These are phyloP conservation scores for Kodamaea suecica DNA, from an alignment of 1,139 yeast species.

Conservation along the genomic window DNA sequence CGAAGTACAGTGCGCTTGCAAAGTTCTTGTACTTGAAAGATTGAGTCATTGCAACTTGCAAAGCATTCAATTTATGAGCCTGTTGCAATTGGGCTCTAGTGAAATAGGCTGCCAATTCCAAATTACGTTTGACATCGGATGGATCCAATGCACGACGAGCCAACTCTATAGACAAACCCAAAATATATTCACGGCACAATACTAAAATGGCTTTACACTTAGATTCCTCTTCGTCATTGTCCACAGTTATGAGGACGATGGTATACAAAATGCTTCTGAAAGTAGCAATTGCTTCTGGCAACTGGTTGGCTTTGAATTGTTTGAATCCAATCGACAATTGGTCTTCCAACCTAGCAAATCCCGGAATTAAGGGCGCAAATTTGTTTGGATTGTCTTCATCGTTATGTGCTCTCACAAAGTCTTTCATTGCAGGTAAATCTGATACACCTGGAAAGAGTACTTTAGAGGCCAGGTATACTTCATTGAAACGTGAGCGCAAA, in stretches of 20 bases:
- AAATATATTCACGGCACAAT: constrained; percentile 83
- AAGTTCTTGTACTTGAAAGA: constrained; percentile 84
- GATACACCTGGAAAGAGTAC: constrained; percentile 72
- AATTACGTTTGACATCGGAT: constrained; percentile 72
- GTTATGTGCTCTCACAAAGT: constrained; percentile 62
- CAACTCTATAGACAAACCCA: constrained; percentile 88
- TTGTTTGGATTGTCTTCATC: constrained; percentile 56
- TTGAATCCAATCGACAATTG: constrained; percentile 75
- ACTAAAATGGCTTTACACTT: constrained; percentile 70
- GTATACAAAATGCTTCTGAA: constrained; percentile 82
- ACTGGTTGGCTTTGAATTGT: constrained; percentile 76
- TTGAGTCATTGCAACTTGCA: constrained; percentile 93
- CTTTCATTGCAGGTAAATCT: constrained; percentile 63
- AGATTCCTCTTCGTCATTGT: constrained; percentile 68
- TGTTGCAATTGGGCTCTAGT: constrained; percentile 80
- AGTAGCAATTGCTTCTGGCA: constrained; percentile 71
- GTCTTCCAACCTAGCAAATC: constrained; percentile 64
- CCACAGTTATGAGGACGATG: constrained; percentile 68
- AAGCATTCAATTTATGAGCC: constrained; percentile 80
- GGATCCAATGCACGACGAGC: constrained; percentile 77
- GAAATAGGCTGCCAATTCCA: constrained; percentile 95
- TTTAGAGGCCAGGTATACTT: constrained; percentile 78
- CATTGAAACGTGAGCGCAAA: constrained; percentile 73
- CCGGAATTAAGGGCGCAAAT: constrained; percentile 70
- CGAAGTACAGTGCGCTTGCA: constrained; percentile 88